These are phyloP conservation scores for Haematococcus lacustris DNA, from an alignment of 139 green algal species.

Conservation along the genomic window DNA sequence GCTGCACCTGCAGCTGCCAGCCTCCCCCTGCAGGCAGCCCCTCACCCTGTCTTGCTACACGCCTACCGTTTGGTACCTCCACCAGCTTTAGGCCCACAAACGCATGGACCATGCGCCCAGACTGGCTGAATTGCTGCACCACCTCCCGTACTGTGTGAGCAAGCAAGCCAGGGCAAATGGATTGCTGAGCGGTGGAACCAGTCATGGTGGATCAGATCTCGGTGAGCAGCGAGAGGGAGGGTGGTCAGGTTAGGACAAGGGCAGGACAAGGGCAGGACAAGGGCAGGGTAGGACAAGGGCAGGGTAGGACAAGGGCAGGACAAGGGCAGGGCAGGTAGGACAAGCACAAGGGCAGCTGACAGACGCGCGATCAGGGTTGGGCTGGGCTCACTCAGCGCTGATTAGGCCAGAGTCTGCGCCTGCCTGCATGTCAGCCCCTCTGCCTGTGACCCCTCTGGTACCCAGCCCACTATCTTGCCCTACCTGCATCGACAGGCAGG, in stretches of 20 bases:
- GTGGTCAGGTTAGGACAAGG: no score
- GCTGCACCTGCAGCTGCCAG: neutral
- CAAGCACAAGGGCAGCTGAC: neutral
- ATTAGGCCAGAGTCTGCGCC: neutral
- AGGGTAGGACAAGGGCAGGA: neutral
- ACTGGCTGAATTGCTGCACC: conserved; percentile 5
- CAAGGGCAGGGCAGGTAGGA: neutral
- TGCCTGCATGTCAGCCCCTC: neutral
- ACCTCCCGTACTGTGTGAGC: conserved; percentile 22
- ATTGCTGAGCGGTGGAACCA: no score
- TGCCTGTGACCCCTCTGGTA: neutral
- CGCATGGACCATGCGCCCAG: conserved; percentile 56
- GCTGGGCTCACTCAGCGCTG: neutral
- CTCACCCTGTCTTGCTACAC: neutral
- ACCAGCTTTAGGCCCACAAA: conserved; percentile 74
- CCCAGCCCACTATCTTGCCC: neutral
- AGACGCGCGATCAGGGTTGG: neutral
- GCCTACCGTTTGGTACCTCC: conserved; percentile 24
- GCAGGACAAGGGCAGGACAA: no score
- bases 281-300: neutral
- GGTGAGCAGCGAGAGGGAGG: no score
- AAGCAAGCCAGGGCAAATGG: conserved; percentile 35
- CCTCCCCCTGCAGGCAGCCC: neutral
- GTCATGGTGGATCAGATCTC: no score
- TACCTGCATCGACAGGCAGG: conserved; percentile 60